phyloP scores from a whole-genome alignment of 2,329 filamentous ascomycete species.

The Fusarium beomiforme region DNA sequence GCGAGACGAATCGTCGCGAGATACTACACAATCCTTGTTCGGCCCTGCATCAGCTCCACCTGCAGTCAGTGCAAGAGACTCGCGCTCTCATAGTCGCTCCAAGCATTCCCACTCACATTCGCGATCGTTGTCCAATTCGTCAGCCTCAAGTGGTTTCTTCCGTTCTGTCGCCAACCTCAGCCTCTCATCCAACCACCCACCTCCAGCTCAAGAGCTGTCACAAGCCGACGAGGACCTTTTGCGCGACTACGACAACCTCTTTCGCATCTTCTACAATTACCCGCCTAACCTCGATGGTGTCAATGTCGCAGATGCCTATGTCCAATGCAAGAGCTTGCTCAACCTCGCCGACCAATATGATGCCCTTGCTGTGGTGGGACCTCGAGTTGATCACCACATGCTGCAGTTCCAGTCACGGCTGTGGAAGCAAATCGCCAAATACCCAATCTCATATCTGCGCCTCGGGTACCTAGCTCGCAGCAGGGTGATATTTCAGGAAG shows the following conservation, averaged over 20 bases:
- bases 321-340: constrained; percentile 91
- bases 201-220: constrained; percentile 59
- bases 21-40: constrained; percentile 46
- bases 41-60: constrained; percentile 40
- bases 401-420: constrained; percentile 89
- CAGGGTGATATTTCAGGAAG: constrained; percentile 86
- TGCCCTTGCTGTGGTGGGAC: constrained; percentile 85
- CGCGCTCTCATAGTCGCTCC: constrained; percentile 46
- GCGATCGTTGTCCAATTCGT: constrained; percentile 64
- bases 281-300: constrained; percentile 81
- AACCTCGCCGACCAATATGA: constrained; percentile 95
- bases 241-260: constrained; percentile 94
- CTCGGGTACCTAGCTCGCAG: constrained; percentile 87
- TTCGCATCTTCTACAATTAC: constrained; percentile 96
- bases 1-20: constrained; percentile 63
- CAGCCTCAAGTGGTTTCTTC: constrained; percentile 69
- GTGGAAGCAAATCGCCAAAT: constrained; percentile 97
- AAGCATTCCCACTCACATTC: constrained; percentile 44
- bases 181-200: constrained; percentile 55
- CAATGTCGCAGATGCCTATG: constrained; percentile 92
- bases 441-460: constrained; percentile 90
- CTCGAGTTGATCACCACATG: constrained; percentile 91
- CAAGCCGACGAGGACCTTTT: constrained; percentile 78
- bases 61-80: constrained; percentile 56
- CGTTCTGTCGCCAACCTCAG: constrained; percentile 86